Evolutionary conservation across 2,329 filamentous ascomycete species (phyloP).

Genomic region (Fusarium lyarnte): DNA sequence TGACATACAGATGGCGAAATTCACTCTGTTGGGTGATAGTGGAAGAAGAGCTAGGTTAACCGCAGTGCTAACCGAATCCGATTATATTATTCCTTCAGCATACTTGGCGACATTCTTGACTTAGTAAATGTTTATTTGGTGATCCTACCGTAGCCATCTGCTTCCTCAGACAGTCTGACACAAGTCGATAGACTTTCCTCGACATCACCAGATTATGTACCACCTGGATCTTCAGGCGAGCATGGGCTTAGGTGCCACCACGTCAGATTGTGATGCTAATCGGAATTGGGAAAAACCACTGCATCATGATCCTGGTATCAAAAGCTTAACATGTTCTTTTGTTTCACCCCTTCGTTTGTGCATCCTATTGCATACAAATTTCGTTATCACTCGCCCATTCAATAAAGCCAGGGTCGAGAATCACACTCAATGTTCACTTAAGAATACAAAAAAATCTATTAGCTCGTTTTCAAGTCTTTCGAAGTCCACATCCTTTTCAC

Average conservation of each 20-base stretch:
- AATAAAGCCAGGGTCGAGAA: background rate
- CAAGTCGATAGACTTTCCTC: background rate
- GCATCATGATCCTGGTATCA: background rate
- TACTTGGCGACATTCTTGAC: background rate
- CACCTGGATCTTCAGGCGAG: background rate
- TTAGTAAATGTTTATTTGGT: background rate
- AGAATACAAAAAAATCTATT: constrained; percentile 42
- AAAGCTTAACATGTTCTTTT: background rate
- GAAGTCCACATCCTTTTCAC: constrained; percentile 20
- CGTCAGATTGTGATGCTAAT: background rate
- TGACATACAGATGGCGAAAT: background rate
- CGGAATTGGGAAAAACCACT: background rate
- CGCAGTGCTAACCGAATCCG: background rate
- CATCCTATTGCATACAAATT: background rate
- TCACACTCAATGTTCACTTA: background rate
- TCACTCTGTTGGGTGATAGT: no score
- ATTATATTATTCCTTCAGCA: background rate
- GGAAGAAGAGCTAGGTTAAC: background rate
- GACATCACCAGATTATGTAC: background rate
- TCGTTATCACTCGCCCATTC: background rate
- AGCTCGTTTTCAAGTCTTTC: constrained; percentile 39
- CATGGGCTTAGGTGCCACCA: background rate
- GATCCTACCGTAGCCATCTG: background rate
- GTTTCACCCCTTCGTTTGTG: background rate
- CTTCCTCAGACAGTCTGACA: background rate